Conservation (phyloP, 106 monocot species). For the Vanilla planifolia region DNA sequence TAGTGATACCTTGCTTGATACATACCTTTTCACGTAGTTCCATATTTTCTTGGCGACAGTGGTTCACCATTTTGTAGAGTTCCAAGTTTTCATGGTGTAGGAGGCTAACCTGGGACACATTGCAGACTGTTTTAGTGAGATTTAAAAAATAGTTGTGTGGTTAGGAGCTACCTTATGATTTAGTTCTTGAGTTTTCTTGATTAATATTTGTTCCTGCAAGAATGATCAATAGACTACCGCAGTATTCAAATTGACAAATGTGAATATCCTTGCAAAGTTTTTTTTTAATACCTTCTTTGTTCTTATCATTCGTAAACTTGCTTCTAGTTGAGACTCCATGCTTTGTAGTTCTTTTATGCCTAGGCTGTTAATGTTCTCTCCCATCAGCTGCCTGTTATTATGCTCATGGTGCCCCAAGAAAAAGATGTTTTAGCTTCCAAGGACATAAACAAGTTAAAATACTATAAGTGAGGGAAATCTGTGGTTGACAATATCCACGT, state of each 20-base stretch:
- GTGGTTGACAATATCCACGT: no score
- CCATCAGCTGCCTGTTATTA: constrained; percentile 16
- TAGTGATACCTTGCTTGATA: not conserved
- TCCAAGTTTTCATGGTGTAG: constrained; percentile 27
- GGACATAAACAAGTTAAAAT: no score
- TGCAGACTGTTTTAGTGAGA: no score
- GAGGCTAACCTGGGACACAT: constrained; percentile 20
- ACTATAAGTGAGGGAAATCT: no score
- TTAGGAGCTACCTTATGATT: constrained; percentile 40
- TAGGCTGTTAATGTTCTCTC: constrained; percentile 8
- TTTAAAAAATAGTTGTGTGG: not conserved
- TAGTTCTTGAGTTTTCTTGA: constrained; percentile 48
- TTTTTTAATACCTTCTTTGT: constrained; percentile 12
- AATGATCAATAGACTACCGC: constrained; percentile 1
- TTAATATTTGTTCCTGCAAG: constrained; percentile 42
- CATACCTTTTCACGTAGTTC: constrained; percentile 20
- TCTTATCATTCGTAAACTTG: constrained; percentile 10
- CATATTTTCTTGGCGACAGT: constrained; percentile 20
- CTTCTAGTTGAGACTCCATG: constrained; percentile 14
- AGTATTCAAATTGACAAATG: not conserved
- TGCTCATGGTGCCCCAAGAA: no score
- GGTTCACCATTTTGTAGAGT: constrained; percentile 23
- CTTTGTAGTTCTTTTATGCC: constrained; percentile 12
- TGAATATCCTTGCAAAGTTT: not conserved
- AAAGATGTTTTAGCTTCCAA: not conserved